Conservation (phyloP, 2,329 filamentous ascomycete species). For the Cercospora brassicicola region DNA sequence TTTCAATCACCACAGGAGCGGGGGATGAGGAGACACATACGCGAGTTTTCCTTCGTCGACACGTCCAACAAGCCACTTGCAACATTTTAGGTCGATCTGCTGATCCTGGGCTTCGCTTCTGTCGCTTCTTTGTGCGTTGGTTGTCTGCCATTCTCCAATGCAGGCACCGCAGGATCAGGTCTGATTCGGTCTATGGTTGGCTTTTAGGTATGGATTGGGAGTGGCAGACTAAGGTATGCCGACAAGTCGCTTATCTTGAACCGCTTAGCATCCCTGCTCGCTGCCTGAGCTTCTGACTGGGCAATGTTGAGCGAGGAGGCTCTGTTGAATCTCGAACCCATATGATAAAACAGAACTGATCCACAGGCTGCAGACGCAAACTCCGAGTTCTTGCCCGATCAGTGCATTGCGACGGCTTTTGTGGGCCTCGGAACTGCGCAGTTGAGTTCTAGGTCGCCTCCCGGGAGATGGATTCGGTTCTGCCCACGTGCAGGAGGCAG, state of each 20-base stretch:
- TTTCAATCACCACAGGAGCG: neutral
- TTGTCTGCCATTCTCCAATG: neutral
- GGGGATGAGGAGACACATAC: neutral
- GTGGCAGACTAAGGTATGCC: neutral
- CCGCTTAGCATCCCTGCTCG: neutral
- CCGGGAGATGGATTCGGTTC: neutral
- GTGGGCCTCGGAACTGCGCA: neutral
- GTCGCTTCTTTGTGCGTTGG: neutral
- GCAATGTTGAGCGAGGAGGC: neutral
- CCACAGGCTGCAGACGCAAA: neutral
- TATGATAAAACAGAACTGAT: neutral
- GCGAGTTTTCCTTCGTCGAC: constrained; percentile 4
- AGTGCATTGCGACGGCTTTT: neutral
- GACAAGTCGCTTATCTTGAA: neutral
- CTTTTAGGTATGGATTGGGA: neutral
- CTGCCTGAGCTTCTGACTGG: neutral
- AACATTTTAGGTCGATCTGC: neutral
- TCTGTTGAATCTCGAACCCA: neutral
- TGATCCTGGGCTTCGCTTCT: neutral
- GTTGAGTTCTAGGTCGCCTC: neutral
- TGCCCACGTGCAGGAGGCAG: neutral
- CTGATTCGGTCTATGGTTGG: neutral
- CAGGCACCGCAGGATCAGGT: neutral
- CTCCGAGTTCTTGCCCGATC: neutral
- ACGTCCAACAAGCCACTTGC: constrained; percentile 2